Percentiles rank a stretch among this genome's conserved stretches.
phyloP scores from a whole-genome alignment of 164 flowering plant genomes.

The Sedum album region DNA sequence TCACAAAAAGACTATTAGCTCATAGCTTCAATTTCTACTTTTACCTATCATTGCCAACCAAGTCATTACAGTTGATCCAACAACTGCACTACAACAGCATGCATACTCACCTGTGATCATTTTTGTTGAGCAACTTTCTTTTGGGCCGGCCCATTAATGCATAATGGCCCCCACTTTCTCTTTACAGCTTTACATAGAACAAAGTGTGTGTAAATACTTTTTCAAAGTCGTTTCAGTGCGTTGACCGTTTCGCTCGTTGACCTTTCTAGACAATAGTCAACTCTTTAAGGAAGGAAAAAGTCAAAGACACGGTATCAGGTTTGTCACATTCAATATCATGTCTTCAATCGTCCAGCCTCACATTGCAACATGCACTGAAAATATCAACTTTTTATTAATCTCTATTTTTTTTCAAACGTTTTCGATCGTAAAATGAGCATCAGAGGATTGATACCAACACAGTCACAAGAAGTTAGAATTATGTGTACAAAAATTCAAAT shows the following conservation, averaged over 20 bases:
- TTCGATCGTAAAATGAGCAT: neutral
- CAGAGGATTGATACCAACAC: neutral
- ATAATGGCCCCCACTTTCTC: neutral
- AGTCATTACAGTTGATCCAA: neutral
- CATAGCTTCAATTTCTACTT: neutral
- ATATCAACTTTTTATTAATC: no score
- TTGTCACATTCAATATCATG: neutral
- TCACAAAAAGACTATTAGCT: neutral
- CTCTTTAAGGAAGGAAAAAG: neutral
- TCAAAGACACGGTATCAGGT: neutral
- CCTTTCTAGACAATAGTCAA: neutral
- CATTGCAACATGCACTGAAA: no score
- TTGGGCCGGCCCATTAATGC: neutral
- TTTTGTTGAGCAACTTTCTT: neutral
- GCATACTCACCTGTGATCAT: neutral
- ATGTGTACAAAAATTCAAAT: neutral
- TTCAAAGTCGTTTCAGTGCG: neutral
- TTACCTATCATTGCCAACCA: conserved; percentile 2
- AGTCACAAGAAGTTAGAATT: neutral
- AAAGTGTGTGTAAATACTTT: no score
- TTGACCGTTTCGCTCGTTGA: neutral
- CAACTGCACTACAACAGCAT: conserved; percentile 1
- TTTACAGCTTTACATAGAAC: neutral
- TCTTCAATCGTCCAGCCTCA: neutral
- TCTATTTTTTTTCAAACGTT: neutral